phyloP scores from a whole-genome alignment of 1,284 basidiomycete species.

The Irpex rosettiformis region DNA sequence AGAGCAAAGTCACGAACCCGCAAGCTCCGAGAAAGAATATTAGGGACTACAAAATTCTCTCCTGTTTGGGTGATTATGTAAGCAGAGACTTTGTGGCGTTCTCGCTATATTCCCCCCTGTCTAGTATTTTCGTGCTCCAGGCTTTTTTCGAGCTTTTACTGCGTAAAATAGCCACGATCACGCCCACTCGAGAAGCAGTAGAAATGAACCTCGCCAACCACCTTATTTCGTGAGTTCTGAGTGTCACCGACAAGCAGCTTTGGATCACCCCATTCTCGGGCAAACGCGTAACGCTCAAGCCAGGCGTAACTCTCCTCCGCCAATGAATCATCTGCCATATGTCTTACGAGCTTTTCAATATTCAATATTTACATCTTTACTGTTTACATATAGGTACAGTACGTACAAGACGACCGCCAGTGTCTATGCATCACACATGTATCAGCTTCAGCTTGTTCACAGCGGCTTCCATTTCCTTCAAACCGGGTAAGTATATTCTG shows the following conservation, averaged over 20 bases:
- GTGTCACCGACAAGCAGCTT: too few relatives aligned
- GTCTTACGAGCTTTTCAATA: not conserved
- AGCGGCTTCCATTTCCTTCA: too few relatives aligned
- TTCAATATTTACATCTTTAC: too few relatives aligned
- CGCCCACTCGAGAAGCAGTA: too few relatives aligned
- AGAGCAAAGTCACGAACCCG: not conserved
- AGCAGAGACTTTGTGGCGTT: conserved; percentile 3
- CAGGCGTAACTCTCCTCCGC: not conserved
- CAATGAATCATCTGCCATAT: not conserved
- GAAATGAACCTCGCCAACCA: too few relatives aligned
- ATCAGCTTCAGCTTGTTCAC: too few relatives aligned
- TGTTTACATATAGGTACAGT: too few relatives aligned
- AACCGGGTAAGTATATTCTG: too few relatives aligned
- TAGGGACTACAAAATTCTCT: not conserved
- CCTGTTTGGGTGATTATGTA: not conserved
- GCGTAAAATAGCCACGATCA: not conserved
- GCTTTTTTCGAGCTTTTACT: not conserved
- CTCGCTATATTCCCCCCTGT: not conserved
- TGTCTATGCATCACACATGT: too few relatives aligned
- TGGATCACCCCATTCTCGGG: not conserved
- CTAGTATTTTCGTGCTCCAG: not conserved
- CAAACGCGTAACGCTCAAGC: conserved; percentile 2
- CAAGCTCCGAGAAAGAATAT: not conserved
- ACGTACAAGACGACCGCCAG: too few relatives aligned
- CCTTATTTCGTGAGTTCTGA: too few relatives aligned